Evolutionary conservation across 768 basidiomycete species (phyloP), one percentile per base, ranked within the genome.

Genomic region (Gloeopeniophorella convolvens): DNA sequence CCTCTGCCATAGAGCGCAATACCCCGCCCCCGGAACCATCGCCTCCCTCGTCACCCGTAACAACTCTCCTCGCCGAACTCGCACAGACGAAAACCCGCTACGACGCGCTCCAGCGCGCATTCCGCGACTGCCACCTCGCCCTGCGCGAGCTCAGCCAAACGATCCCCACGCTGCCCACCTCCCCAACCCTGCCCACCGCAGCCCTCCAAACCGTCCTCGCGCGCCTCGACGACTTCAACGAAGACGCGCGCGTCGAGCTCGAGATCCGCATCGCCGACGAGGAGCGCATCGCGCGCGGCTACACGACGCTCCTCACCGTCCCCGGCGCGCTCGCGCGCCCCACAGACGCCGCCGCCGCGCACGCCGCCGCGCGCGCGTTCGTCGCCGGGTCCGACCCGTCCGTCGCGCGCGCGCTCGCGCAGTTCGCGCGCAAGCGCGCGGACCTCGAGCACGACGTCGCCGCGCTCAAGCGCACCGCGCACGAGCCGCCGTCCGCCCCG

Each of bases 221-320:
- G 21, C 72, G 88, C 7, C 70, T 92, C 35, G 72, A 79, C 45
- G 85, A 92, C 61, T 86, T 76, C 60, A 77, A 77, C 4, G 89
- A 90, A 62, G 89, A 90, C 56, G 79, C 79, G 1, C 78, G 85
- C 1, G 89, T 92, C 9, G 89, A 91, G 61, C 68, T 92, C 18
- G 89, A 91, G 66, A 90, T 91, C 33, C 77, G 79, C 20, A 68
- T 82, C 9, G 76, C 83, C 2, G 89, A 92, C 60, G 87, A 87
- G 55, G 74, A 72, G 10, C 72, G 90, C 12, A 70, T 83, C 0
- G 69, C 71, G 6, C 73, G 72, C 7, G 87, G 87, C 3, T 90
- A 81, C 51, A 79, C 82, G 57, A 80, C 83, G 0, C 63, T 89
- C n/a, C 67, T 89, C 11, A 66, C 70, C 13, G 70, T 89, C 3